These are phyloP conservation scores for Clarireedia monteithiana DNA, from an alignment of 2,329 filamentous ascomycete genomes.

Conservation along the genomic window DNA sequence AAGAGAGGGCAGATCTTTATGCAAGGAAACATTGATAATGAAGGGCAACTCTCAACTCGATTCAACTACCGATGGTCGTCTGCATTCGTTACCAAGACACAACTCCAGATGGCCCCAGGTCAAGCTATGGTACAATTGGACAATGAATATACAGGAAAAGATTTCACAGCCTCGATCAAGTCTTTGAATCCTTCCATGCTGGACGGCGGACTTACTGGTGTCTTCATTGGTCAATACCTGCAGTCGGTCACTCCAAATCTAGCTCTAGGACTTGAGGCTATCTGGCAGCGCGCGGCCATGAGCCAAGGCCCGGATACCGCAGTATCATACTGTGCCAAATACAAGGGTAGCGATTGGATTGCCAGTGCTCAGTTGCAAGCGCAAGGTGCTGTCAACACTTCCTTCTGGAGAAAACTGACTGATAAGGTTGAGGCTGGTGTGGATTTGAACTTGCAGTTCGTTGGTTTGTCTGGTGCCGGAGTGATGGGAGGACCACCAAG, in stretches of 20 bases:
- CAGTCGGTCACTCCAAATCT: slow-evolving; percentile 86
- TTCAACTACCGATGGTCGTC: slow-evolving; percentile 89
- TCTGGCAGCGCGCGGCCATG: slow-evolving; percentile 84
- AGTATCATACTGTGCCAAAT: slow-evolving; percentile 82
- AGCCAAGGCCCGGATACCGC: slow-evolving; percentile 85
- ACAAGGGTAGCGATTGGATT: slow-evolving; percentile 89
- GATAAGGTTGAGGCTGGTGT: slow-evolving; percentile 96
- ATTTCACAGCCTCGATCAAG: slow-evolving; percentile 92
- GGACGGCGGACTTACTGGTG: slow-evolving; percentile 87
- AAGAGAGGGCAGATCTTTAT: slow-evolving; percentile 66
- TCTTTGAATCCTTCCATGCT: slow-evolving; percentile 91
- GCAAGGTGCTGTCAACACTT: slow-evolving; percentile 79
- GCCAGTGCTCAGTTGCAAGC: slow-evolving; percentile 76
- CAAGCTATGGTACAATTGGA: slow-evolving; percentile 86
- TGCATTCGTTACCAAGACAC: slow-evolving; percentile 76
- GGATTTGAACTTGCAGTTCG: slow-evolving; percentile 84
- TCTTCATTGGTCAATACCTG: slow-evolving; percentile 91
- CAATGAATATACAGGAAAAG: slow-evolving; percentile 86
- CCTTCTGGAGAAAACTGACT: slow-evolving; percentile 88
- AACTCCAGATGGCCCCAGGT: slow-evolving; percentile 74
- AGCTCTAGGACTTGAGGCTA: slow-evolving; percentile 80
- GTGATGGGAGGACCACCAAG: slow-evolving; percentile 69
- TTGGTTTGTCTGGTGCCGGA: slow-evolving; percentile 50
- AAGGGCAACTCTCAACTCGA: slow-evolving; percentile 76
- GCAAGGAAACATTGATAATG: slow-evolving; percentile 92